phyloP scores from a whole-genome alignment of 345 rosid genomes.

The Rubroshorea leprosula region DNA sequence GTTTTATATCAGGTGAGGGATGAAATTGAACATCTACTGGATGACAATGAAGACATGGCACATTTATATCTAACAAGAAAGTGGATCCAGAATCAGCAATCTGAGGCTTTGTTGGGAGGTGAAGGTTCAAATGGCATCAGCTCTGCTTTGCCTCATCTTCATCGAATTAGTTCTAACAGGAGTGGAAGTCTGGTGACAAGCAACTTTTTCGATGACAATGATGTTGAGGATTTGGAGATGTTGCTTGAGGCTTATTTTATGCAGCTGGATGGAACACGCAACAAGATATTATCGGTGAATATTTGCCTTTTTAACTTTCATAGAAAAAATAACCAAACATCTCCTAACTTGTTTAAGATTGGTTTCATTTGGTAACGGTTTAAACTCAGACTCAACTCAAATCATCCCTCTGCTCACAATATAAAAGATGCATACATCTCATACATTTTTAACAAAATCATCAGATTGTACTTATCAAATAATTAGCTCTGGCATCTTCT shows the following conservation, averaged over 20 bases:
- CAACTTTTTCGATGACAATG: constrained; percentile 41
- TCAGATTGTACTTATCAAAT: no score
- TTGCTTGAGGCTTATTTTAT: constrained; percentile 88
- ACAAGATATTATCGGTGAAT: constrained; percentile 86
- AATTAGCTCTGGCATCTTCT: neutral
- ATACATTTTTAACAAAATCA: no score
- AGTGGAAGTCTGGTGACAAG: constrained; percentile 61
- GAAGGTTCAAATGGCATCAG: constrained; percentile 38
- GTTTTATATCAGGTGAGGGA: constrained; percentile 63
- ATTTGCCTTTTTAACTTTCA: constrained; percentile 5
- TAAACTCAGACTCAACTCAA: no score
- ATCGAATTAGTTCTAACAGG: constrained; percentile 45
- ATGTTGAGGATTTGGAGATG: constrained; percentile 92
- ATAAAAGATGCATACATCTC: no score
- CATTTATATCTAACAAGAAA: constrained; percentile 75
- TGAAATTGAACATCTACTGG: constrained; percentile 76
- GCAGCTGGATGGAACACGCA: constrained; percentile 92
- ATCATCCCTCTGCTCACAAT: no score
- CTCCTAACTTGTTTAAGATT: neutral
- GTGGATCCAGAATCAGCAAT: constrained; percentile 71
- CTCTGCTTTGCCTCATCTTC: constrained; percentile 27
- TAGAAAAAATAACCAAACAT: neutral
- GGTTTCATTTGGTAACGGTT: no score
- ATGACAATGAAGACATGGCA: constrained; percentile 91
- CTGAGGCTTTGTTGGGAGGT: constrained; percentile 43